Conservation (phyloP, 2,329 filamentous ascomycete species). For the Fusarium phyllophilum region DNA sequence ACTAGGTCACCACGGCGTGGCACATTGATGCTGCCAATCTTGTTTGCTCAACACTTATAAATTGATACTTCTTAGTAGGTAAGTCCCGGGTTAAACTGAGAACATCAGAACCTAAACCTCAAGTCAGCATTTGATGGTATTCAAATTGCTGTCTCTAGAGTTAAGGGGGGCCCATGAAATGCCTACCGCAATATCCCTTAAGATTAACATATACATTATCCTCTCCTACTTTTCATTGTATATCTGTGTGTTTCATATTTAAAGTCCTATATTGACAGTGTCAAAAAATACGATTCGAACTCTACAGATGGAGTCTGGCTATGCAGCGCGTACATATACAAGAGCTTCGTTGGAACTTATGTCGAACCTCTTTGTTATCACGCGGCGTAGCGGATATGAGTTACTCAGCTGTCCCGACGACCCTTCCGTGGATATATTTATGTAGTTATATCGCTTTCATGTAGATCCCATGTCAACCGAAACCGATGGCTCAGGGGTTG, state of each 20-base stretch:
- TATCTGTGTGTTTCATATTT: not conserved
- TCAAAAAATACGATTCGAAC: too few species aligned
- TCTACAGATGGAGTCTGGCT: not conserved
- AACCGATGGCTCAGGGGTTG: not conserved
- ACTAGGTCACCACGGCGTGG: not conserved
- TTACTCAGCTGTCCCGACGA: fast-evolving
- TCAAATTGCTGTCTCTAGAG: not conserved
- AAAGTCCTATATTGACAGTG: fast-evolving
- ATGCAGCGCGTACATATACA: not conserved
- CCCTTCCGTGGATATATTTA: not conserved
- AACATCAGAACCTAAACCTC: not conserved
- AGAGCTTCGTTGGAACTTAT: not conserved
- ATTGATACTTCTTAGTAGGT: too few species aligned
- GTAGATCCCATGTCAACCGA: not conserved
- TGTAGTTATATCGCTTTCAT: not conserved
- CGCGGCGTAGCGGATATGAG: too few species aligned
- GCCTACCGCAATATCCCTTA: not conserved
- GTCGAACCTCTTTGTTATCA: not conserved
- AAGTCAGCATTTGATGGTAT: not conserved
- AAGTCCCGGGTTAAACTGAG: too few species aligned
- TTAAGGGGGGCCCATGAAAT: too few species aligned
- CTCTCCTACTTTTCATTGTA: too few species aligned
- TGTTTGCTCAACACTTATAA: too few species aligned
- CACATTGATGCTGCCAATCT: not conserved
- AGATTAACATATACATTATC: too few species aligned